These are phyloP conservation scores for Spinacia oleracea DNA, from an alignment of 179 eudicot species.

Conservation along the genomic window DNA sequence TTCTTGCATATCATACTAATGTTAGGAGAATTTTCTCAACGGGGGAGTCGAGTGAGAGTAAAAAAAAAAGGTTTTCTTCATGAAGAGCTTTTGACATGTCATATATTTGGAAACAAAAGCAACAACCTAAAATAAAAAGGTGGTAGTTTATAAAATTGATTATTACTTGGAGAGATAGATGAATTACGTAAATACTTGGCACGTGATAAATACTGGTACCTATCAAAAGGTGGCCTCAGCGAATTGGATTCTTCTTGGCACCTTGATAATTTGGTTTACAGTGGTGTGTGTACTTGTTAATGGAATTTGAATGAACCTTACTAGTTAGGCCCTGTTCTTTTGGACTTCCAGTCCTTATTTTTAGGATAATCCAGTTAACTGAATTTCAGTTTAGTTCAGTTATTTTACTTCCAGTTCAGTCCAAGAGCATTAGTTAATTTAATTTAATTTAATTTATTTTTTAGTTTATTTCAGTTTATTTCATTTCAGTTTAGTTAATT, in stretches of 20 bases:
- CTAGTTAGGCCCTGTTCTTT: too few relatives aligned
- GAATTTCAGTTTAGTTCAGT: too few relatives aligned
- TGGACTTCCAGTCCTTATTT: too few relatives aligned
- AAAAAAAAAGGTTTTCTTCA: background rate
- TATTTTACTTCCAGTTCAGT: too few relatives aligned
- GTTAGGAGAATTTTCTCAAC: background rate
- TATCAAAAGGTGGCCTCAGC: background rate
- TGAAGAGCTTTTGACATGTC: background rate
- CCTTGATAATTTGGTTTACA: background rate
- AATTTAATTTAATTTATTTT: too few relatives aligned
- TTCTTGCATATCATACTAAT: background rate
- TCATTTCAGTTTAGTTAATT: too few relatives aligned
- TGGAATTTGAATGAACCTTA: background rate
- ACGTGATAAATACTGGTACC: background rate
- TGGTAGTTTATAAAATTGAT: background rate
- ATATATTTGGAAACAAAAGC: background rate
- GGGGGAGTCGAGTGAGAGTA: too few relatives aligned
- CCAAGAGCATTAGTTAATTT: too few relatives aligned
- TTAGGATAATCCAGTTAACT: too few relatives aligned
- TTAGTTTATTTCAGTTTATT: too few relatives aligned
- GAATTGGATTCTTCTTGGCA: background rate
- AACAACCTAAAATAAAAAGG: background rate
- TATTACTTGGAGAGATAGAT: background rate
- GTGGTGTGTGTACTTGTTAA: background rate
- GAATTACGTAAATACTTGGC: background rate